A percentile compares a stretch with the other conserved stretches of the same genome.
Evolutionary conservation across 2,329 filamentous ascomycete species (phyloP).

Genomic region (Cladosporium sp.): DNA sequence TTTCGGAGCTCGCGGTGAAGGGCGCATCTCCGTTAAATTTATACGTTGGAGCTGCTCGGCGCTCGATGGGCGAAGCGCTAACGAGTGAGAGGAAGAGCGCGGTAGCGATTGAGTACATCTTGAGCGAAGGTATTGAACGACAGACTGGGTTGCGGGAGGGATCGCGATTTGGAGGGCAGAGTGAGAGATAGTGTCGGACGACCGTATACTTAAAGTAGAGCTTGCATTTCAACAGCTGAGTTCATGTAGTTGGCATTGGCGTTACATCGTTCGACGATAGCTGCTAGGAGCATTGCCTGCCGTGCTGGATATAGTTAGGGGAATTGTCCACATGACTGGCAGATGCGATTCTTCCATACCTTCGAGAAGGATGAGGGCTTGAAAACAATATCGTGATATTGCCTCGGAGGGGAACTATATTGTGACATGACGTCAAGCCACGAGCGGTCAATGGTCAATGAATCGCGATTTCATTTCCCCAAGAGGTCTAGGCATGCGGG

Average conservation of each 20-base stretch:
- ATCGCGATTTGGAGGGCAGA: slow-evolving; percentile 29
- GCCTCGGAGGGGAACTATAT: neutral
- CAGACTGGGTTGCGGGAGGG: neutral
- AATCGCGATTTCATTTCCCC: neutral
- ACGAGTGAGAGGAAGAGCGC: neutral
- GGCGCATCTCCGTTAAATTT: slow-evolving; percentile 32
- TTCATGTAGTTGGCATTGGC: neutral
- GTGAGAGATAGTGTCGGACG: slow-evolving; percentile 22
- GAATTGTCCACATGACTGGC: neutral
- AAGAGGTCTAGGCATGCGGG: neutral
- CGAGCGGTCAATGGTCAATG: neutral
- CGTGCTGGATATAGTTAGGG: neutral
- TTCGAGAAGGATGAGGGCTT: neutral
- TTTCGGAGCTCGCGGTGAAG: slow-evolving; percentile 27
- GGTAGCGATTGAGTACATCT: slow-evolving; percentile 5
- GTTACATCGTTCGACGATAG: neutral
- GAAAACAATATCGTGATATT: neutral
- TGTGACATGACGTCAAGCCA: neutral
- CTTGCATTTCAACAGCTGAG: neutral
- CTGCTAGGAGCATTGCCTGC: neutral
- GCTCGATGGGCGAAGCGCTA: neutral
- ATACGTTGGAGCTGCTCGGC: slow-evolving; percentile 23
- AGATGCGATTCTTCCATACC: neutral
- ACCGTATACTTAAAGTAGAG: neutral
- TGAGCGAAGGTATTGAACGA: slow-evolving; percentile 1